Percentiles rank a stretch among this genome's conserved stretches.
Conservation (phyloP, 441 rosid species). For the Metrosideros polymorpha region DNA sequence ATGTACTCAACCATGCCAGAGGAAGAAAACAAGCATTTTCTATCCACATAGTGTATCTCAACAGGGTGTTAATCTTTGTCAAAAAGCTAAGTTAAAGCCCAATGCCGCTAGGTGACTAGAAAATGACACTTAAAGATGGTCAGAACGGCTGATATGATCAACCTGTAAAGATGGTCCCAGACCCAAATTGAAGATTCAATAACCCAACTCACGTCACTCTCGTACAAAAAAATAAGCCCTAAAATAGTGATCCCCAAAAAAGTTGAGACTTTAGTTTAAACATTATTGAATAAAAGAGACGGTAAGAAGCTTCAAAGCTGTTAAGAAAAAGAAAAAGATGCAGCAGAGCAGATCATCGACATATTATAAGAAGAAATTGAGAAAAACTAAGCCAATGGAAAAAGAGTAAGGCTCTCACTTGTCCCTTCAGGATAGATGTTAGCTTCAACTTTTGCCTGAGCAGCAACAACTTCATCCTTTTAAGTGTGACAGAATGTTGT, state of each 20-base stretch:
- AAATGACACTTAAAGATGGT: neutral
- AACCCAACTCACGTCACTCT: neutral
- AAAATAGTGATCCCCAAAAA: neutral
- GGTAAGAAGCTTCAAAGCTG: neutral
- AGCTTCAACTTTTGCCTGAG: slow-evolving; percentile 55
- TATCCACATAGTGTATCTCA: neutral
- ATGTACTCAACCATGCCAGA: neutral
- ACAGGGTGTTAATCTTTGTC: neutral
- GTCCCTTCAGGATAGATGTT: slow-evolving; percentile 52
- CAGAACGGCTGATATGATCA: neutral
- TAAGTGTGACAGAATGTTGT: slow-evolving; percentile 48
- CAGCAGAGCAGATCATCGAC: neutral
- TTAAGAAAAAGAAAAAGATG: neutral
- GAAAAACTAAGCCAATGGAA: neutral
- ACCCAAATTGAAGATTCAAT: neutral
- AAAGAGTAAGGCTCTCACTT: slow-evolving; percentile 23
- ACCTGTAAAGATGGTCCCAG: neutral
- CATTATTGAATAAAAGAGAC: neutral
- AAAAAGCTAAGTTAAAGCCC: neutral
- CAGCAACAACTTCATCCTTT: slow-evolving; percentile 52
- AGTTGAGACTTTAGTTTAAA: neutral
- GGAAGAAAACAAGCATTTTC: neutral
- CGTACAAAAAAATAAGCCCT: neutral
- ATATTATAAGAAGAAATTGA: neutral
- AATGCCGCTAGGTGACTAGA: neutral